Base-by-base conservation (phyloP, 306 rosid species). In the Dalbergia cultrata region DNA sequence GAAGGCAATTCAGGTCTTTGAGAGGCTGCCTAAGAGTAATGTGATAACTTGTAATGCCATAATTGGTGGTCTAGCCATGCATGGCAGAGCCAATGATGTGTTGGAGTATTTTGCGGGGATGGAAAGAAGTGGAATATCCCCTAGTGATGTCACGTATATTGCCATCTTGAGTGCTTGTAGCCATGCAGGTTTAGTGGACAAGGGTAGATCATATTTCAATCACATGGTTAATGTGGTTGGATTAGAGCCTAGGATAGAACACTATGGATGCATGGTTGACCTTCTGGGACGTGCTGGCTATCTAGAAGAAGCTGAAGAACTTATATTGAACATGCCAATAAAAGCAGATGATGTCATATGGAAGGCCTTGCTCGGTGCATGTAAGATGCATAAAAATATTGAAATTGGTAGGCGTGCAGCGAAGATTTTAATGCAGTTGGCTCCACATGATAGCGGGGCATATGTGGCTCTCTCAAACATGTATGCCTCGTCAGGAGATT, bases 321-420 rank as follows among this genome's bases (percentile, higher is more conserved):
- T 90, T 66, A 83, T 91, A 72, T 16, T 65, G 66, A 88, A 84
- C 78, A 88, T 94, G 92, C 89, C 94, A 53, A 74, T 92, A 45
- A 77, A 61, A 82, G 69, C 89, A 5, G 93, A 92, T 74, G 94
- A 94, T 80, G 97, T 89, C 39, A 87, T 89, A 70, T 92, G 98
- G 97, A 92, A 92, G 87, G 91, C 97, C 33, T 80, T 94, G 86
- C 93, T 94, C 31, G 89, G 94, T 81, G 91, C 97, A 71, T 90
- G 97, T 81, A 91, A 87, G 86, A 61, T 83, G 84, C 90, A 89
- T 74, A 86, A 87, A 59, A 90, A 92, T 49, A 67, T 88, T 0
- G 85, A 91, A 39, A 90, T 90, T 49, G 97, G 93, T 12, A 85
- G 79, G 60, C 89, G 82, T 6, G 84, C 86, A 7, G 92, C 97